Evolutionary conservation across 2,329 filamentous ascomycete genomes (phyloP), one percentile per base, ranked within the genome.

Genomic region (Leptosphaerulina australis): DNA sequence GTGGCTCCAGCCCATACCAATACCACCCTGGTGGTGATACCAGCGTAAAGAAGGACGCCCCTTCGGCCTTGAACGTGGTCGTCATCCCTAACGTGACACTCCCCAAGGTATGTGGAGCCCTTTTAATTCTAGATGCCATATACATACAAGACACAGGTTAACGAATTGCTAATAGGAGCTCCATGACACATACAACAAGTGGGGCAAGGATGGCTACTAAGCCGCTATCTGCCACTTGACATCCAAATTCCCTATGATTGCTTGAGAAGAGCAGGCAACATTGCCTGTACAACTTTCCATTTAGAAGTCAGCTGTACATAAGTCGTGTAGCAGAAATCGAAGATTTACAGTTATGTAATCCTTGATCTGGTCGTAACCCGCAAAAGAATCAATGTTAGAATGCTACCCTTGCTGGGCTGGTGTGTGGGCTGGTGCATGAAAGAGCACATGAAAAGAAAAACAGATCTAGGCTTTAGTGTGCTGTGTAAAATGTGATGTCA

Each of bases 171-270:
- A 30, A 12, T 34, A 95, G 90, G 83, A 88, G 69, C 85, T 97
- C 60, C 94, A 99, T 80, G 94, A 99, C 67, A 88, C 88, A 80
- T 97, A 88, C 86, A 99, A 99, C 89, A 99, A 99, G 83, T 97
- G 90, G 86, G 94, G 94, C 77, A 97, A 97, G 86, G 94, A 97
- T 64, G 92, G 91, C 65, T 97, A 88, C 79, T 73, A 66, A 55
- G 37, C 40, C 38, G 22, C 17, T 20, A n/a, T 41, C 10, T 26
- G 33, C 18, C 18, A 24, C 34, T 38, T 29, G 36, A 33, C 29
- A 25, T 33, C 41, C 43, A 26, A 18, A 30, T 21, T 38, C 43
- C 28, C 50, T 50, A 47, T 26, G 33, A 50, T 55, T 41, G 43
- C 46, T 54, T 47, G 45, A 44, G 48, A 53, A 45, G 37, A 51